Conservation (phyloP, 2,329 filamentous ascomycete species). For the Ophiosphaerella korrae region DNA sequence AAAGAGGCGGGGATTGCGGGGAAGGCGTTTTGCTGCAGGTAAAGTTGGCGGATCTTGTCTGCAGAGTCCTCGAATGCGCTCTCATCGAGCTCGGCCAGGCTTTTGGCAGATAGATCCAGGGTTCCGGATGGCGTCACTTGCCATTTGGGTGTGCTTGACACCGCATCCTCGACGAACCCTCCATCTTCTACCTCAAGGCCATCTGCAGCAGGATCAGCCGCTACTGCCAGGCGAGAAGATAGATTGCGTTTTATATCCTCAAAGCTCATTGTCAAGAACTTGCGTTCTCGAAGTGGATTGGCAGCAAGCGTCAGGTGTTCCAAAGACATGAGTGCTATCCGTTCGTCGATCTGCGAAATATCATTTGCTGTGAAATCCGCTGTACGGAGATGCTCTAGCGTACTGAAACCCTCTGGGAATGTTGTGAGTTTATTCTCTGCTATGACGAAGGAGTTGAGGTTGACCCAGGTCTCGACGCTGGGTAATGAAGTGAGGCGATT, state of each 20-base stretch:
- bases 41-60: constrained; percentile 61
- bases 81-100: constrained; percentile 47
- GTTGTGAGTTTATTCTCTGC: constrained; percentile 80
- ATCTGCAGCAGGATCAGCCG: background rate
- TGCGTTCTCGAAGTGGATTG: constrained; percentile 90
- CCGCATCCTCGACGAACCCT: constrained; percentile 6
- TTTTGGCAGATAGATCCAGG: constrained; percentile 51
- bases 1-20: constrained; percentile 71
- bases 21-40: constrained; percentile 79
- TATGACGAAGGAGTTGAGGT: constrained; percentile 72
- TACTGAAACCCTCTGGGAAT: constrained; percentile 77
- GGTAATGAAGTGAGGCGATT: constrained; percentile 79
- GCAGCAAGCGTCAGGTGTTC: constrained; percentile 77
- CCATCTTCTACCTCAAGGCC: constrained; percentile 2
- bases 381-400: constrained; percentile 70
- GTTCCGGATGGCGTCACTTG: constrained; percentile 43
- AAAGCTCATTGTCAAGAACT: constrained; percentile 78
- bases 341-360: constrained; percentile 74
- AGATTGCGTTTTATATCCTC: constrained; percentile 81
- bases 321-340: constrained; percentile 78
- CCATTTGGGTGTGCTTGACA: constrained; percentile 27
- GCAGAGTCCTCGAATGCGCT: constrained; percentile 49
- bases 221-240: constrained; percentile 64
- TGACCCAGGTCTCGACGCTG: constrained; percentile 73
- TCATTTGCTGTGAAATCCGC: constrained; percentile 88